Evolutionary conservation across 129 eudicot genomes (phyloP).

Genomic region (Pulicaria dysenterica): DNA sequence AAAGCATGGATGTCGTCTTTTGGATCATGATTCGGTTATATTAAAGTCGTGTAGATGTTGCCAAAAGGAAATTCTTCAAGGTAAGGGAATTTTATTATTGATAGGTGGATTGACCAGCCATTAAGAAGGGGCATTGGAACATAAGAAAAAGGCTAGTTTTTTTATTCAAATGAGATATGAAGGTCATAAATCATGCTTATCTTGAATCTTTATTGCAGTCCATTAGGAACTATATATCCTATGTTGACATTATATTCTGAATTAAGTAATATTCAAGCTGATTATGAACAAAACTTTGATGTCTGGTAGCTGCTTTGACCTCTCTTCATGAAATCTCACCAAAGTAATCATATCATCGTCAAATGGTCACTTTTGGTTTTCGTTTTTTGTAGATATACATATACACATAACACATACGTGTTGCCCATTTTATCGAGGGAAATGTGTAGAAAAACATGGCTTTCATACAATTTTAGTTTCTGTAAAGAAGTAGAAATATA

Average conservation of each 20-base stretch:
- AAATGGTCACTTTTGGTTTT: too few relatives aligned
- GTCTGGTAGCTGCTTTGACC: not conserved
- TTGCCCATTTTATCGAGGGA: too few relatives aligned
- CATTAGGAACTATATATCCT: not conserved
- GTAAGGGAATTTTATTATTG: slow-evolving; percentile 2
- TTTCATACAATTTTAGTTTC: too few relatives aligned
- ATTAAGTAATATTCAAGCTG: not conserved
- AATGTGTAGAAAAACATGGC: too few relatives aligned
- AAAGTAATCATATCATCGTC: too few relatives aligned
- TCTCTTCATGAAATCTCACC: too few relatives aligned
- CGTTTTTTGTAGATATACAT: too few relatives aligned
- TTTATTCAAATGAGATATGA: slow-evolving; percentile 1
- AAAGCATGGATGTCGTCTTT: not conserved
- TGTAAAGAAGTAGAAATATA: too few relatives aligned
- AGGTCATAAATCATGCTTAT: slow-evolving; percentile 5
- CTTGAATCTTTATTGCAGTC: not conserved
- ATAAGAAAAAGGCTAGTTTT: not conserved
- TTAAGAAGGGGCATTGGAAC: not conserved
- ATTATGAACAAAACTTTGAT: not conserved
- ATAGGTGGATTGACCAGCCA: not conserved
- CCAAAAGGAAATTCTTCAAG: not conserved
- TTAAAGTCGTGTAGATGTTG: not conserved
- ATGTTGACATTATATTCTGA: not conserved
- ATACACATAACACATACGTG: too few relatives aligned
- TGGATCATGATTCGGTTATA: not conserved